Evolutionary conservation across 2,329 filamentous ascomycete species (phyloP), one percentile per base, ranked within the genome.

Genomic region (Samsoniella hepiali): DNA sequence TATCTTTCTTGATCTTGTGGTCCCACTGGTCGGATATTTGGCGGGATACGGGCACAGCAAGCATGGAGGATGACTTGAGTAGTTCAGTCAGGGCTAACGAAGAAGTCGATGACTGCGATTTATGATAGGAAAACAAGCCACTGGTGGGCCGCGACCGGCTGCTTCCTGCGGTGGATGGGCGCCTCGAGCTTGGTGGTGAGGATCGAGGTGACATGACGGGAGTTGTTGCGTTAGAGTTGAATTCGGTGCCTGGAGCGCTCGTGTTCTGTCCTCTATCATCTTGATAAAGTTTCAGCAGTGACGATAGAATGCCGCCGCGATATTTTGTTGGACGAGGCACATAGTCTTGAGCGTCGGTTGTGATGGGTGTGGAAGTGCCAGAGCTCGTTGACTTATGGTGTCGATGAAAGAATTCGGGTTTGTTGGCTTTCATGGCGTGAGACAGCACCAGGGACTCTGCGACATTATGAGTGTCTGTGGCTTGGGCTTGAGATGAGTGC

Each of bases 221-320:
- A 47, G 75, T 76, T 56, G 76, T 71, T 38, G 75, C 73, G 6
- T 69, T 72, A 64, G 70, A 66, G 66, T 72, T 81, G 42, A 71
- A 67, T 15, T 75, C 78, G 66, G 77, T 79, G 61, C 71, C 75
- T 15, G 71, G 75, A 44, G 68, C 68, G 67, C 68, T 75, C 63
- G 67, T 72, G 64, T 68, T 68, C 15, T 50, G 57, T 64, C 69
- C 68, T 68, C 69, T 72, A 53, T 80, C 78, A 65, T 84, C 78
- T 64, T 86, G 82, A 70, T 91, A 88, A 10, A 93, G 80, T 73
- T 88, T 91, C 57, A 95, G 78, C 0, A 96, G 78, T 0, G 87
- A 88, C 2, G 88, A 87, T 1, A 96, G 78, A 54, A 94, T 85
- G 36, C 91, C 90, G 36, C 88, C 88, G 57, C 88, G 85, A 72